Conservation (phyloP, 768 basidiomycete genomes). For the Peribolospora kevripleyi region DNA sequence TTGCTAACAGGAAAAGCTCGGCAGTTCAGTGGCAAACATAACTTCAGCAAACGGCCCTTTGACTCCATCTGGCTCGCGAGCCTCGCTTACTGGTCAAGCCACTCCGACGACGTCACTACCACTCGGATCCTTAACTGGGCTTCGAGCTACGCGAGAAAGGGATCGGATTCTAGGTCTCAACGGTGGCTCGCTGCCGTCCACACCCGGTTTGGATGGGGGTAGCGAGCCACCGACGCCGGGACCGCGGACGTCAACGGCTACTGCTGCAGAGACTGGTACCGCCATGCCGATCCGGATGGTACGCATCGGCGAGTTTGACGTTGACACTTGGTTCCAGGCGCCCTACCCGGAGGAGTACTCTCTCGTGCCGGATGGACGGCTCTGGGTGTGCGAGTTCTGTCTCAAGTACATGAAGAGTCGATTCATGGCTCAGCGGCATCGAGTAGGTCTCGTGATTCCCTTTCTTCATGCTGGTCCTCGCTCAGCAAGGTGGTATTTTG, state of each 20-base stretch:
- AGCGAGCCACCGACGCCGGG: background rate
- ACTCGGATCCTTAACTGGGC: slow-evolving; percentile 7
- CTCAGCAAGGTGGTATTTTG: background rate
- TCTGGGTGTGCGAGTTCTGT: slow-evolving; percentile 97
- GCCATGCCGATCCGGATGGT: slow-evolving; percentile 57
- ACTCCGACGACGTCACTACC: slow-evolving; percentile 12
- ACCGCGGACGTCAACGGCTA: slow-evolving; percentile 7
- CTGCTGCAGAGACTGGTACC: slow-evolving; percentile 12
- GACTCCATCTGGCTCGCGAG: slow-evolving; percentile 30
- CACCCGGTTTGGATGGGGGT: background rate
- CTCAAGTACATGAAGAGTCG: slow-evolving; percentile 91
- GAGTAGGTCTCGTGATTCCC: slow-evolving; percentile 28
- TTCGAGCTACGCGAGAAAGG: slow-evolving; percentile 9
- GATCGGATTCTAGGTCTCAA: background rate
- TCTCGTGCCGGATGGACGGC: slow-evolving; percentile 60
- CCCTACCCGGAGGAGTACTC: slow-evolving; percentile 97
- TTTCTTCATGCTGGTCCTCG: background rate
- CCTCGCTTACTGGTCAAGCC: slow-evolving; percentile 21
- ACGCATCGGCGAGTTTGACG: slow-evolving; percentile 71
- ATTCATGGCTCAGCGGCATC: slow-evolving; percentile 63
- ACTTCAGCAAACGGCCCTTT: slow-evolving; percentile 23
- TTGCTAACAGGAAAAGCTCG: background rate
- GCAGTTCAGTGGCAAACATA: slow-evolving; percentile 18
- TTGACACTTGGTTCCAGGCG: slow-evolving; percentile 96
- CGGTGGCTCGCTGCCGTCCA: slow-evolving; percentile 2